phyloP scores from a whole-genome alignment of 805 yeast species.

The Ogataea naganishii region DNA sequence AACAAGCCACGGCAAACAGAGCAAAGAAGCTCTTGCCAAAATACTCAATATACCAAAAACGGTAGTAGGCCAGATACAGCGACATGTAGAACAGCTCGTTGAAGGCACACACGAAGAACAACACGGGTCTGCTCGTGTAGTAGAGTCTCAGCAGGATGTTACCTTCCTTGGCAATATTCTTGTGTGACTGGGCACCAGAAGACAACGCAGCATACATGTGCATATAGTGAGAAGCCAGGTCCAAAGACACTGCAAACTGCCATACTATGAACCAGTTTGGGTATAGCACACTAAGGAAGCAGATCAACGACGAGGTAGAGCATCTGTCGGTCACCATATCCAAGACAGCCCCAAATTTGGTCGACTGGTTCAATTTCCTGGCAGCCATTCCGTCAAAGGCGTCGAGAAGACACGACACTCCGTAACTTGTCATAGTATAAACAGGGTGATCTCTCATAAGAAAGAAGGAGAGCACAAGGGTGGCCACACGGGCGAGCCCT shows the following conservation, averaged over 20 bases:
- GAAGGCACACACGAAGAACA: slow-evolving; percentile 84
- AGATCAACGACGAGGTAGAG: slow-evolving; percentile 88
- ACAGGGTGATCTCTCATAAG: slow-evolving; percentile 82
- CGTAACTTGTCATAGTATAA: slow-evolving; percentile 63
- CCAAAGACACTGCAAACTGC: slow-evolving; percentile 80
- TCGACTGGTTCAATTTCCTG: slow-evolving; percentile 77
- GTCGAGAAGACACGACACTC: slow-evolving; percentile 84
- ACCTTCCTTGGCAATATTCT: slow-evolving; percentile 63
- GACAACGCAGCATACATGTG: slow-evolving; percentile 94
- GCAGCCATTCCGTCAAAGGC: slow-evolving; percentile 98
- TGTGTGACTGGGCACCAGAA: slow-evolving; percentile 76
- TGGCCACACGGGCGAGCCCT: slow-evolving; percentile 77
- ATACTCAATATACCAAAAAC: slow-evolving; percentile 32
- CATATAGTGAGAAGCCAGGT: slow-evolving; percentile 91
- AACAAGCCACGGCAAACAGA: slow-evolving; percentile 39
- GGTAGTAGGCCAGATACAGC: slow-evolving; percentile 67
- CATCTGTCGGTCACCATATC: slow-evolving; percentile 99
- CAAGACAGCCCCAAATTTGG: slow-evolving; percentile 89
- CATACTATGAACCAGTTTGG: slow-evolving; percentile 63
- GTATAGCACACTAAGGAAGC: slow-evolving; percentile 73
- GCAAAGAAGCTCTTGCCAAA: slow-evolving; percentile 22
- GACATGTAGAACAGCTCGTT: slow-evolving; percentile 93
- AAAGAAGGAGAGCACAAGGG: slow-evolving; percentile 72
- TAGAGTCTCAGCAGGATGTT: slow-evolving; percentile 72
- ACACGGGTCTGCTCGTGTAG: slow-evolving; percentile 76